These are phyloP conservation scores for Phytophthora citricola DNA, from an alignment of 352 stramenopile species.

Conservation along the genomic window DNA sequence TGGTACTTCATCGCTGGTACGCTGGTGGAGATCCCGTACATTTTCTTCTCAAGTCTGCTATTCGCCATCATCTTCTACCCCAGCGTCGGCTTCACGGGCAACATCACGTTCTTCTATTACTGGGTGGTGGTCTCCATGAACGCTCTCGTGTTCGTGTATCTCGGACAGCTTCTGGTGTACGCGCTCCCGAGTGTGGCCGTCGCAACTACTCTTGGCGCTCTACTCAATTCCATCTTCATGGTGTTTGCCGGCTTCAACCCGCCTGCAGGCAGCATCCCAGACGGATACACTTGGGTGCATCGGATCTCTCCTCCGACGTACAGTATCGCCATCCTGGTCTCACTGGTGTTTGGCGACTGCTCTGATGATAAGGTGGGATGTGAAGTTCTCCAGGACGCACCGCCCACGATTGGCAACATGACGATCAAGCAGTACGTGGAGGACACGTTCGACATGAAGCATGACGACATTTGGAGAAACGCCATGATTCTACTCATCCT, in stretches of 20 bases:
- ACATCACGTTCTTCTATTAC: constrained; percentile 55
- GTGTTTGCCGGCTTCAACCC: constrained; percentile 67
- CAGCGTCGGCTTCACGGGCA: constrained; percentile 57
- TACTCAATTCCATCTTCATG: constrained; percentile 60
- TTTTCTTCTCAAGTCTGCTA: constrained; percentile 52
- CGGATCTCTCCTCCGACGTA: constrained; percentile 55
- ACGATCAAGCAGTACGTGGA: constrained; percentile 63
- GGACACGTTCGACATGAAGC: constrained; percentile 57
- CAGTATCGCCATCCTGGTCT: constrained; percentile 50
- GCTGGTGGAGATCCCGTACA: constrained; percentile 39
- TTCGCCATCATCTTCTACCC: constrained; percentile 66
- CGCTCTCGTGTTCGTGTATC: constrained; percentile 56
- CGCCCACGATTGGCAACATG: constrained; percentile 30
- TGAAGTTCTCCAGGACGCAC: constrained; percentile 22
- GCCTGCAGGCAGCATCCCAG: constrained; percentile 53
- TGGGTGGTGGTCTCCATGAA: constrained; percentile 59
- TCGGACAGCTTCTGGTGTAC: constrained; percentile 56
- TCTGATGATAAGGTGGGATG: constrained; percentile 11
- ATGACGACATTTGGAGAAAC: constrained; percentile 53
- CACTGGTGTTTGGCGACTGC: constrained; percentile 49
- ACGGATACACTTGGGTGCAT: constrained; percentile 65
- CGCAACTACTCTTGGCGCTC: constrained; percentile 40
- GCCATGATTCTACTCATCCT: constrained; percentile 48
- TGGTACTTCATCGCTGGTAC: constrained; percentile 77
- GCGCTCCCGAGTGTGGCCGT: constrained; percentile 49